phyloP scores from a whole-genome alignment of 495 filamentous ascomycete species.

The Lichenothelia convexa region DNA sequence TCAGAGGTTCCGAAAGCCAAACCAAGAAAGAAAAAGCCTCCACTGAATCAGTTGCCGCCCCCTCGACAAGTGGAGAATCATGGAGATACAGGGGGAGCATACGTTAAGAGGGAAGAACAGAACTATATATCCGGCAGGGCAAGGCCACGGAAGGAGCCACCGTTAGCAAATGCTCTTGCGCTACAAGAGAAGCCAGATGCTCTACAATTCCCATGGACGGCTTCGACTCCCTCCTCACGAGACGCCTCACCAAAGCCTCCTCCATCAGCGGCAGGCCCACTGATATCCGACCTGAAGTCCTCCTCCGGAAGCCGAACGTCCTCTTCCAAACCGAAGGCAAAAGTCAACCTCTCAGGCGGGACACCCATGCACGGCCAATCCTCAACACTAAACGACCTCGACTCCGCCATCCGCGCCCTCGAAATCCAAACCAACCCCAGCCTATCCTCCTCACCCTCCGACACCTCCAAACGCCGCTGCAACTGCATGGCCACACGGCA shows the following conservation, averaged over 20 bases:
- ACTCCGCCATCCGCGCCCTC: slow-evolving; percentile 75
- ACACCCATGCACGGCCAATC: slow-evolving; percentile 60
- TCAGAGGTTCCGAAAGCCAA: slow-evolving; percentile 15
- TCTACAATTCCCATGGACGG: slow-evolving; percentile 18
- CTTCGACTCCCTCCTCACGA: slow-evolving; percentile 12
- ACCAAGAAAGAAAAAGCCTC: slow-evolving; percentile 34
- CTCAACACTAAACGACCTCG: slow-evolving; percentile 62
- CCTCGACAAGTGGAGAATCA: slow-evolving; percentile 39
- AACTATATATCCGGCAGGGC: slow-evolving; percentile 37
- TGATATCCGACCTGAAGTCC: slow-evolving; percentile 57
- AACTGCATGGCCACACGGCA: slow-evolving; percentile 74
- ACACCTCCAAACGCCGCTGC: slow-evolving; percentile 41
- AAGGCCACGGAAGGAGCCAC: slow-evolving; percentile 17
- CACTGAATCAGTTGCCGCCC: slow-evolving; percentile 40
- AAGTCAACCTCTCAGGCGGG: slow-evolving; percentile 50
- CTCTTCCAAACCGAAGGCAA: slow-evolving; percentile 30
- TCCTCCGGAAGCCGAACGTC: slow-evolving; percentile 26
- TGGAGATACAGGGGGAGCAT: slow-evolving; percentile 37
- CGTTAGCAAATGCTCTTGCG: slow-evolving; percentile 18
- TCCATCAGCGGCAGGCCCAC: slow-evolving; percentile 51
- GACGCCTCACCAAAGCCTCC: slow-evolving; percentile 33
- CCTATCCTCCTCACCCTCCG: slow-evolving; percentile 24
- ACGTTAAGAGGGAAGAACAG: slow-evolving; percentile 43
- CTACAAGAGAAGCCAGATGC: slow-evolving; percentile 24
- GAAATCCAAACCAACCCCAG: slow-evolving; percentile 80